These are phyloP conservation scores for Cupressus sempervirens DNA, from an alignment of 75 land plant species.

Conservation along the genomic window DNA sequence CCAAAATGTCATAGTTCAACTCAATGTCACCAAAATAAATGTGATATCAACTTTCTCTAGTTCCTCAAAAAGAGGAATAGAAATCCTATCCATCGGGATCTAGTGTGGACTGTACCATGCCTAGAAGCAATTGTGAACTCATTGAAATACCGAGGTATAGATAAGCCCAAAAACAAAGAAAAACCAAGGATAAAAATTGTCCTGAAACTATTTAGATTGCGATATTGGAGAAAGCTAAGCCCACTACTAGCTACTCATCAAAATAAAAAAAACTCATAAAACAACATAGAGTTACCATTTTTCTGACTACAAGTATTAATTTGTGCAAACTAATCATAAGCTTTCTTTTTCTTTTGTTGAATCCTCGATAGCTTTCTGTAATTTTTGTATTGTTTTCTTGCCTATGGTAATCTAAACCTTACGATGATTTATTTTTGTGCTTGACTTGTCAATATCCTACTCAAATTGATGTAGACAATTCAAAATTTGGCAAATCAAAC, in stretches of 20 bases:
- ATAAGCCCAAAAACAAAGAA: constrained; percentile 80
- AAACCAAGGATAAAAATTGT: constrained; percentile 82
- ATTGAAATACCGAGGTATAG: constrained; percentile 85
- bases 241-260: constrained; percentile 65
- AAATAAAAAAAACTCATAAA: neutral
- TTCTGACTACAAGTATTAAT: no score
- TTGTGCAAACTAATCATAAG: neutral
- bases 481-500: no score
- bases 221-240: constrained; percentile 80
- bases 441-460: no score
- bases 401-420: no score
- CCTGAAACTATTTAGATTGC: constrained; percentile 73
- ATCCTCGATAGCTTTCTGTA: neutral
- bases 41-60: neutral
- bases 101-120: constrained; percentile 72
- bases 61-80: neutral
- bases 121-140: constrained; percentile 44
- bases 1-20: neutral
- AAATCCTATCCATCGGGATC: constrained; percentile 51
- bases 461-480: no score
- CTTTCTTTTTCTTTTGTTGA: no score
- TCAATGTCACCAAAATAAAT: neutral
- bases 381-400: no score
- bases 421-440: no score
- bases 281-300: neutral